phyloP scores from a whole-genome alignment of 768 basidiomycete genomes.

The Suillus luteus region DNA sequence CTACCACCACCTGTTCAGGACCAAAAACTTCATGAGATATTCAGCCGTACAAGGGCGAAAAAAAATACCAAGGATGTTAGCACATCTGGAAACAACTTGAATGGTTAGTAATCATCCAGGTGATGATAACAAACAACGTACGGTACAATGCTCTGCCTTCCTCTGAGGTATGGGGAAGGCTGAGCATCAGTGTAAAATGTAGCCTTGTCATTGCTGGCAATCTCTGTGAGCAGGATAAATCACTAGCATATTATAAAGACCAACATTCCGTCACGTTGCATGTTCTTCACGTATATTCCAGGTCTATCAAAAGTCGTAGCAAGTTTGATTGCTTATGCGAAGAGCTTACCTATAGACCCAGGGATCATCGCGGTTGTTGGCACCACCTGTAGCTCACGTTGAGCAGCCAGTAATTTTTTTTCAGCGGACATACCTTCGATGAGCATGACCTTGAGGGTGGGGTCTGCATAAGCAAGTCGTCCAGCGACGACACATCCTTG shows the following conservation, averaged over 20 bases:
- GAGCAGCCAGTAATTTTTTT: neutral
- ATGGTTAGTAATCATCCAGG: conserved; percentile 6
- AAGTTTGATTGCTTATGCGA: neutral
- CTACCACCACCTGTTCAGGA: conserved; percentile 49
- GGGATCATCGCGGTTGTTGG: conserved; percentile 72
- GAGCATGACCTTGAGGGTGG: conserved; percentile 73
- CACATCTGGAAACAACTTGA: conserved; percentile 52
- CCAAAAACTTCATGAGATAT: neutral
- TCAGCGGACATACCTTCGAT: conserved; percentile 53
- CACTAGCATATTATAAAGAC: conserved; percentile 21
- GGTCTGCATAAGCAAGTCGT: conserved; percentile 69
- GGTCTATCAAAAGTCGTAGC: conserved; percentile 39
- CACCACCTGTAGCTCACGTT: conserved; percentile 46
- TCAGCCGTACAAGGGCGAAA: neutral
- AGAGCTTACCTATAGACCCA: conserved; percentile 62
- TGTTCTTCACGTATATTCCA: conserved; percentile 70
- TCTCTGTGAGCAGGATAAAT: conserved; percentile 1
- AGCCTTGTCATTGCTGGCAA: conserved; percentile 69
- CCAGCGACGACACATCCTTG: conserved; percentile 68
- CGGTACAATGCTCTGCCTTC: conserved; percentile 69
- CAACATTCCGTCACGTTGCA: conserved; percentile 69
- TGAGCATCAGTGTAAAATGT: conserved; percentile 69
- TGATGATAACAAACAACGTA: conserved; percentile 34
- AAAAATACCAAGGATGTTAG: conserved; percentile 57
- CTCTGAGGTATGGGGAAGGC: conserved; percentile 58